Conservation (phyloP, 1,284 basidiomycete species). For the Neonothopanus nambi region DNA sequence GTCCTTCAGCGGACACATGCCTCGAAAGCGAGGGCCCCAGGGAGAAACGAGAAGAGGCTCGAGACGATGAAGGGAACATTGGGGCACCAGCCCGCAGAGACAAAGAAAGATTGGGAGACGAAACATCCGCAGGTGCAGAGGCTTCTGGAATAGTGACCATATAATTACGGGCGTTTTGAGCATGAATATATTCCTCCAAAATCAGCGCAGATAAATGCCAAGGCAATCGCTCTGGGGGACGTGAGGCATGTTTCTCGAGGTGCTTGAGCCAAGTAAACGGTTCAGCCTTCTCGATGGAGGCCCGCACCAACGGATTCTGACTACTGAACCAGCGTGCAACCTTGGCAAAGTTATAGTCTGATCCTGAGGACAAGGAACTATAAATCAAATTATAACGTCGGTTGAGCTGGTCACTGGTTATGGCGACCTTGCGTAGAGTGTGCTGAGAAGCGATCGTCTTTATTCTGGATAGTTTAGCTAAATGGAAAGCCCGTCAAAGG, state of each 20-base stretch:
- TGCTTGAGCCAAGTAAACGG: constrained; percentile 74
- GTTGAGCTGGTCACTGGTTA: constrained; percentile 63
- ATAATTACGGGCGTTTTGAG: constrained; percentile 34
- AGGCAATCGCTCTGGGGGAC: constrained; percentile 36
- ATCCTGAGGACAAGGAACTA: constrained; percentile 33
- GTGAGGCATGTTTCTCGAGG: constrained; percentile 44
- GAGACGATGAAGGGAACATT: constrained; percentile 21
- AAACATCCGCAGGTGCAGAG: constrained; percentile 28
- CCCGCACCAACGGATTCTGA: constrained; percentile 44
- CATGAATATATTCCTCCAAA: constrained; percentile 60
- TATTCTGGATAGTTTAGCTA: constrained; percentile 61
- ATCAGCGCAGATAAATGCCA: constrained; percentile 70
- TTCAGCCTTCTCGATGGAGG: constrained; percentile 58
- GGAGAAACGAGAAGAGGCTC: constrained; percentile 35
- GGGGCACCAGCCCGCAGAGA: constrained; percentile 30
- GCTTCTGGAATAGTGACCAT: constrained; percentile 51
- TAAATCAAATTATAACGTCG: constrained; percentile 62
- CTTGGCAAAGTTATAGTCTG: constrained; percentile 44
- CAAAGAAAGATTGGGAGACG: constrained; percentile 29
- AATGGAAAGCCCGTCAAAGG: constrained; percentile 12
- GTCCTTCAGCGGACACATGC: constrained; percentile 46
- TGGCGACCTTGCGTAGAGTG: constrained; percentile 63
- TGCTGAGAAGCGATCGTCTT: constrained; percentile 47
- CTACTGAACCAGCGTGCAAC: constrained; percentile 59
- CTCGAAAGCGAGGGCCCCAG: constrained; percentile 43